Conservation (phyloP, 2,329 filamentous ascomycete genomes). For the Xylaria multiplex region DNA sequence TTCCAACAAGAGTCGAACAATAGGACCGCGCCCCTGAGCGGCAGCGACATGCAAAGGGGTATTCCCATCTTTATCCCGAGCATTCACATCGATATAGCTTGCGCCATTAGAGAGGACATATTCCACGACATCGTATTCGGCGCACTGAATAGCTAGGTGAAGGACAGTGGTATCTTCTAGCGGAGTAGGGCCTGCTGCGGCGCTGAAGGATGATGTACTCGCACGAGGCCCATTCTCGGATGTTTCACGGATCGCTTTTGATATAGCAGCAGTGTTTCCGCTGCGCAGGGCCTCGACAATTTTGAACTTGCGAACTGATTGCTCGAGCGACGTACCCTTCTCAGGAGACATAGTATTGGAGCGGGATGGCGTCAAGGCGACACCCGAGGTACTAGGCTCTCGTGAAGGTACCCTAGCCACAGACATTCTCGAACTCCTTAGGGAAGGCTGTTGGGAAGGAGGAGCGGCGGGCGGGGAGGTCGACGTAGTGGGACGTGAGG, state of each 20-base stretch:
- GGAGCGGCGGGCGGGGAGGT: slow-evolving; percentile 52
- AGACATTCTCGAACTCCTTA: slow-evolving; percentile 61
- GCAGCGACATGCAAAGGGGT: slow-evolving; percentile 91
- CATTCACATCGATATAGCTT: slow-evolving; percentile 81
- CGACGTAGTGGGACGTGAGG: slow-evolving; percentile 49
- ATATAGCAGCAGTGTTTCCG: slow-evolving; percentile 90
- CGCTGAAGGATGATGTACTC: slow-evolving; percentile 66
- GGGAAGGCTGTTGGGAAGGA: slow-evolving; percentile 49
- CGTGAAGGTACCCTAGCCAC: slow-evolving; percentile 55
- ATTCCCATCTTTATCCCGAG: slow-evolving; percentile 91
- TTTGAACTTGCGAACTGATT: slow-evolving; percentile 93
- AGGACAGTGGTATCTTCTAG: slow-evolving; percentile 89
- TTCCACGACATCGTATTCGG: slow-evolving; percentile 90
- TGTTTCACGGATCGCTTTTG: slow-evolving; percentile 80
- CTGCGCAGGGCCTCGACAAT: slow-evolving; percentile 91
- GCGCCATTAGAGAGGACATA: slow-evolving; percentile 85
- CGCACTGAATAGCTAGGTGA: slow-evolving; percentile 94
- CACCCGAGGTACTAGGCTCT: slow-evolving; percentile 37
- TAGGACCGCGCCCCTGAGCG: slow-evolving; percentile 78
- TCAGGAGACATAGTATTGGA: slow-evolving; percentile 46
- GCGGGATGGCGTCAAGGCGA: slow-evolving; percentile 32
- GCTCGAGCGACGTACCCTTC: slow-evolving; percentile 75
- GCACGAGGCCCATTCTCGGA: slow-evolving; percentile 61
- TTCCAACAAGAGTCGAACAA: slow-evolving; percentile 86
- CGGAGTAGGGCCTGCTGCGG: slow-evolving; percentile 52